A percentile compares a stretch with the other conserved stretches of the same genome.
phyloP scores from a whole-genome alignment of 495 filamentous ascomycete species.

The Aspergillus sclerotiicarbonarius region DNA sequence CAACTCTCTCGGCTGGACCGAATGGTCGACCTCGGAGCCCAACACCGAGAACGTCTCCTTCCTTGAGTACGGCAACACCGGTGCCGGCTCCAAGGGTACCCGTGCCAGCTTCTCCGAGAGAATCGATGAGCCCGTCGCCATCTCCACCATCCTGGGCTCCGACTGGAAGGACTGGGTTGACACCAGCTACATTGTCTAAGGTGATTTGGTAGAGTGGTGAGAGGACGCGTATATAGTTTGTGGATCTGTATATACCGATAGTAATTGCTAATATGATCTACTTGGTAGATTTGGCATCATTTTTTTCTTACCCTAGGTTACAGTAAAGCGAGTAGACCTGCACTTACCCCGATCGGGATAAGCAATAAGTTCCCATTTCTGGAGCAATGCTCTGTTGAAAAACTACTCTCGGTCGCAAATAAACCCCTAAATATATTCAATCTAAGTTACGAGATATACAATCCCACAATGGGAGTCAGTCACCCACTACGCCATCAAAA shows the following conservation, averaged over 20 bases:
- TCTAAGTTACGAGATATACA: too few relatives aligned
- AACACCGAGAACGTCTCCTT: constrained; percentile 55
- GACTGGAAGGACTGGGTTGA: constrained; percentile 46
- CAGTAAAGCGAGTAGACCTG: too few relatives aligned
- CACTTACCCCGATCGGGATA: too few relatives aligned
- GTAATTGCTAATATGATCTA: too few relatives aligned
- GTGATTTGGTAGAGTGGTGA: not conserved
- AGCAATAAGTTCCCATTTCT: too few relatives aligned
- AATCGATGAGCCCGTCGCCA: constrained; percentile 43
- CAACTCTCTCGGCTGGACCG: constrained; percentile 59
- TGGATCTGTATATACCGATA: not conserved
- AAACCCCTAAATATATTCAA: too few relatives aligned
- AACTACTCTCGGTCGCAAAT: too few relatives aligned
- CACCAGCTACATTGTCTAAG: constrained; percentile 30
- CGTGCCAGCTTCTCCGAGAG: constrained; percentile 55
- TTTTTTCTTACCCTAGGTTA: too few relatives aligned
- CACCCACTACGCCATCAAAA: too few relatives aligned
- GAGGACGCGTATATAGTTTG: not conserved
- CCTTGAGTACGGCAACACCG: constrained; percentile 59
- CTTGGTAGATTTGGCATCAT: too few relatives aligned
- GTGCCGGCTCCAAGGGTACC: constrained; percentile 55
- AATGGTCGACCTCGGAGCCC: constrained; percentile 49
- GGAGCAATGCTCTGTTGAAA: too few relatives aligned
- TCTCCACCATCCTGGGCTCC: constrained; percentile 51
- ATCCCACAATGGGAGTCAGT: too few relatives aligned